phyloP scores from a whole-genome alignment of 2,329 filamentous ascomycete species.

The Arthroderma sp. region DNA sequence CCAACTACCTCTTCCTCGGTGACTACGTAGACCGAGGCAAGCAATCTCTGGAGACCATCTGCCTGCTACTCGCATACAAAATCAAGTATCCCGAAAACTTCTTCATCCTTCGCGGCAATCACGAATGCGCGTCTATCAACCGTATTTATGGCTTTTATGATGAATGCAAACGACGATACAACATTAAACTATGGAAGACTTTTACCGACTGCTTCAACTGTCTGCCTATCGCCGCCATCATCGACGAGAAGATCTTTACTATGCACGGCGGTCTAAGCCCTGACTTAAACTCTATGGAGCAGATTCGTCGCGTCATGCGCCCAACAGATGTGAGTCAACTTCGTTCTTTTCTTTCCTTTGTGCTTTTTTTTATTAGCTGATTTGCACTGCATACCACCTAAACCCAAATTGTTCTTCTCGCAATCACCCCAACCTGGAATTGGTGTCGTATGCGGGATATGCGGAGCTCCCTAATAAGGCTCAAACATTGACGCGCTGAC shows the following conservation, averaged over 20 bases:
- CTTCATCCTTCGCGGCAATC: constrained; percentile 95
- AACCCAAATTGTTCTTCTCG: constrained; percentile 7
- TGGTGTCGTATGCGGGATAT: neutral
- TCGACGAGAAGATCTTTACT: constrained; percentile 99
- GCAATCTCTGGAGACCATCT: constrained; percentile 97
- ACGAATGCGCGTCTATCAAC: constrained; percentile 98
- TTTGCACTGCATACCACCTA: neutral
- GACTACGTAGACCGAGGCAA: constrained; percentile 99
- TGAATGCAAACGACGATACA: constrained; percentile 97
- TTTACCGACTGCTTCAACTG: constrained; percentile 99
- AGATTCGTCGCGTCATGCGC: constrained; percentile 97
- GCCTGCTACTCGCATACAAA: constrained; percentile 92
- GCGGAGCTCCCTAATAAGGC: constrained; percentile 16
- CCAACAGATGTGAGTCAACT: constrained; percentile 77
- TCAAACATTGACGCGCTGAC: constrained; percentile 29
- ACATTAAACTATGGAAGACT: constrained; percentile 99
- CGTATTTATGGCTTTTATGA: constrained; percentile 99
- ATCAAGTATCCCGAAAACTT: constrained; percentile 99
- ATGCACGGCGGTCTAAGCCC: constrained; percentile 98
- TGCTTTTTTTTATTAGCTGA: neutral
- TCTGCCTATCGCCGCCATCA: constrained; percentile 93
- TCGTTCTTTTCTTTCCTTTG: constrained; percentile 7
- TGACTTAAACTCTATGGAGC: constrained; percentile 98
- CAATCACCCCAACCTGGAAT: neutral
- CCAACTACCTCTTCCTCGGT: constrained; percentile 98